phyloP scores from a whole-genome alignment of 371 early-diverging fungal species.

The Blyttiomyces sp. region DNA sequence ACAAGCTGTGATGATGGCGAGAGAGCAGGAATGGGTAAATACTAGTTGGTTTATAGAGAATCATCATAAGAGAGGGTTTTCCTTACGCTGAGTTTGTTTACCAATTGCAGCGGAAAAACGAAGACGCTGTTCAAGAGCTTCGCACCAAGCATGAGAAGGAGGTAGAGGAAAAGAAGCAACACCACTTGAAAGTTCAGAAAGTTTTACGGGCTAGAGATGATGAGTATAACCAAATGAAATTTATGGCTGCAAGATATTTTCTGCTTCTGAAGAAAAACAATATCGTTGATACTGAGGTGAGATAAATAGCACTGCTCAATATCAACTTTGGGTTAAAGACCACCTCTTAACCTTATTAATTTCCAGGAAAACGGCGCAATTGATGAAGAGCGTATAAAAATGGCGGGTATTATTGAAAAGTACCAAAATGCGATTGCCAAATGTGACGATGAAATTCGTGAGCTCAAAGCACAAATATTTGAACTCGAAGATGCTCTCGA shows the following conservation, averaged over 20 bases:
- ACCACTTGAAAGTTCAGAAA: not conserved
- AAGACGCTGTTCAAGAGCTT: not conserved
- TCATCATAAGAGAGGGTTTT: not conserved
- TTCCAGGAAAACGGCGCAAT: not conserved
- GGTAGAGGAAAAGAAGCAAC: not conserved
- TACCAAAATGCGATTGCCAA: not conserved
- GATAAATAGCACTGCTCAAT: not conserved
- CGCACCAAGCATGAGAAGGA: not conserved
- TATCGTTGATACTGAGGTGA: slow-evolving; percentile 5
- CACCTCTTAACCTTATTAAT: not conserved
- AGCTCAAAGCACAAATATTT: slow-evolving; percentile 1
- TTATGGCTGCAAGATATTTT: not conserved
- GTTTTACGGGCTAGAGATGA: not conserved
- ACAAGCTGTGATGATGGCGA: not conserved
- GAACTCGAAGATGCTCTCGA: slow-evolving; percentile 16
- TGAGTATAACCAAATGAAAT: slow-evolving; percentile 7
- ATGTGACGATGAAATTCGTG: slow-evolving; percentile 13
- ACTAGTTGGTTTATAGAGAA: not conserved
- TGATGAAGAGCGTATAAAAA: slow-evolving; percentile 1
- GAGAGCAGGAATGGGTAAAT: not conserved
- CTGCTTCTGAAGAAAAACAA: slow-evolving; percentile 10
- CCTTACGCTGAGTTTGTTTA: not conserved
- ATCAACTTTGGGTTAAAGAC: not conserved
- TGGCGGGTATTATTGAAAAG: slow-evolving; percentile 4
- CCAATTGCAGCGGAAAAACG: not conserved